Base-by-base conservation (phyloP, 345 rosid species). In the Bretschneidera sinensis region DNA sequence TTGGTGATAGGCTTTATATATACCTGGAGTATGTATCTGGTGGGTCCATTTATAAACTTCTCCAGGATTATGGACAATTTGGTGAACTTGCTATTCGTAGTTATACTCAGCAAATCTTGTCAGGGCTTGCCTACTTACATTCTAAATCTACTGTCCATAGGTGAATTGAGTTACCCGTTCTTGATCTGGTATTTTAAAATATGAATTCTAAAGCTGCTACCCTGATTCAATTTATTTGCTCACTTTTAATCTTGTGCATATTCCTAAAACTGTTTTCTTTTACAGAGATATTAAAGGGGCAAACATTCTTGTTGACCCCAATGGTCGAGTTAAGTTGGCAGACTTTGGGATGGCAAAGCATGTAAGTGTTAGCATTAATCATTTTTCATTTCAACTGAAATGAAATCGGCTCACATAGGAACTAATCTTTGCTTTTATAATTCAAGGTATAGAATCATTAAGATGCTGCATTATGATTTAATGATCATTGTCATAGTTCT, bases 291-390 rank as follows among this genome's bases (percentile, higher is more conserved):
- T 87, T 22, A 87, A 87, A 78, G 95, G 95, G 76, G 95, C 95
- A 66, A 87, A 84, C 74, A 72, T 87, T 71, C 79, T 87, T 48
- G 90, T 82, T 48, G 95, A 87, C 60, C 90, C 95, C 11, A 79
- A 59, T 65, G 91, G 95, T 24, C 86, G 88, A 11, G 86, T 87
- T 28, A 87, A 87, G 66, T 74, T 87, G 72, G 95, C 91, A 20
- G 95, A 87, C 67, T 87, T 85, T 69, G 95, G 95, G 72, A 87
- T 87, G 95, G 95, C 95, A 66, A 87, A 87, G 81, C 91, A 87
- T 65, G 95, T 87, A 76, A 81, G 95, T 56, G 21, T 24, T 6
- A 56, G 24, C 62, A 28, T n/a, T 61, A 59, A 54, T 28, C n/a
- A 33, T 43, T 66, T 13, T 39, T 14, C 16, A 11, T 7, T 11